These are phyloP conservation scores for Pharnaceum exiguum DNA, from an alignment of 148 eudicot species.

Conservation along the genomic window DNA sequence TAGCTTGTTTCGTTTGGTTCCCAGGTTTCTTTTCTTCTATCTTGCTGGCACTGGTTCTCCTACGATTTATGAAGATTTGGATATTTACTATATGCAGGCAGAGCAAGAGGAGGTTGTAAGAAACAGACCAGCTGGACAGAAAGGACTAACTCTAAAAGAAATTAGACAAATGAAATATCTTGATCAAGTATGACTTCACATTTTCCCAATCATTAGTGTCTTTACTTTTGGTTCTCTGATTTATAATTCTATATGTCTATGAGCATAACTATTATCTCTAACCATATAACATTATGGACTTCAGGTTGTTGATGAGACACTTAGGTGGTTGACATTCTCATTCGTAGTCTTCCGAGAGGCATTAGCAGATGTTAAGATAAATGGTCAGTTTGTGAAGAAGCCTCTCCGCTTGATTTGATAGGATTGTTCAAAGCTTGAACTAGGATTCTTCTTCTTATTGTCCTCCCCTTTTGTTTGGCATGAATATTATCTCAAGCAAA, in stretches of 20 bases:
- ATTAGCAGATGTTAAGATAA: conserved; percentile 46
- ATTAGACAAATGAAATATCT: conserved; percentile 77
- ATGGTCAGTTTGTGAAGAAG: conserved; percentile 63
- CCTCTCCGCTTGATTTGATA: too few relatives aligned
- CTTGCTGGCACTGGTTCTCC: too few relatives aligned
- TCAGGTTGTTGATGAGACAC: conserved; percentile 91
- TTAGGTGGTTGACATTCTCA: conserved; percentile 76
- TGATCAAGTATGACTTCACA: conserved; percentile 39
- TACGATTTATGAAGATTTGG: too few relatives aligned
- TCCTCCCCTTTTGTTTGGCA: not conserved
- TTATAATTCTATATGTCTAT: not conserved
- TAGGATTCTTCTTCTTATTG: not conserved
- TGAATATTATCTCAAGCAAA: not conserved
- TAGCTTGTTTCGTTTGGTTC: not conserved
- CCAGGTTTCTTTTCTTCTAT: not conserved
- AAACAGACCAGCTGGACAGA: conserved; percentile 53
- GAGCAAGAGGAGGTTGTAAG: conserved; percentile 75
- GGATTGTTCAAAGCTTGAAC: too few relatives aligned
- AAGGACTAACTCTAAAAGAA: conserved; percentile 69
- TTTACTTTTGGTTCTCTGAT: not conserved
- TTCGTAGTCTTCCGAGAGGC: conserved; percentile 79
- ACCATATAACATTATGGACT: not conserved
- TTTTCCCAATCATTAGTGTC: not conserved
- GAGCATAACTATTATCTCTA: not conserved
- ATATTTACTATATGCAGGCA: conserved; percentile 30